Percentiles rank a stretch among this genome's conserved stretches.
Conservation (phyloP, 129 eudicot species). For the Pseudognaphalium luteoalbum region DNA sequence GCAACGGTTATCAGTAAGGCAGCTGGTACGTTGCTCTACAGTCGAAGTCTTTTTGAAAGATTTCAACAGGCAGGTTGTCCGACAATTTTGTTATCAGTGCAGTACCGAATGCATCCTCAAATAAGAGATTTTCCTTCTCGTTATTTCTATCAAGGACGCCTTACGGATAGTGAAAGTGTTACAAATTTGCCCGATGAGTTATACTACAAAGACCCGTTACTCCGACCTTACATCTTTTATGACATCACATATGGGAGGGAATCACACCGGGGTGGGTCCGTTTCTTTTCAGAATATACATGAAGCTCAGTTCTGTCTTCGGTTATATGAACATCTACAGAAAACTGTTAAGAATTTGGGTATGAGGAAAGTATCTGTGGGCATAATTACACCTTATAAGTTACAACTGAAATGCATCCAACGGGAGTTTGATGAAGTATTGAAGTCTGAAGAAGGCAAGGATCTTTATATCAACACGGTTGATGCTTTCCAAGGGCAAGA, state of each 20-base stretch:
- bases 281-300: slow-evolving; percentile 81
- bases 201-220: slow-evolving; percentile 76
- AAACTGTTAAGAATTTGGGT: slow-evolving; percentile 48
- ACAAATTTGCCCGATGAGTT: slow-evolving; percentile 64
- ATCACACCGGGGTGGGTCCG: slow-evolving; percentile 92
- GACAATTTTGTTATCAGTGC: slow-evolving; percentile 85
- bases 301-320: slow-evolving; percentile 91
- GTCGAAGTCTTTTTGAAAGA: slow-evolving; percentile 92
- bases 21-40: slow-evolving; percentile 85
- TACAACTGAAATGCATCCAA: slow-evolving; percentile 88
- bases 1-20: slow-evolving; percentile 99
- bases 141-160: slow-evolving; percentile 86
- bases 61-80: slow-evolving; percentile 99
- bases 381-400: slow-evolving; percentile 89
- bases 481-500: slow-evolving; percentile 99
- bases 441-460: slow-evolving; percentile 78
- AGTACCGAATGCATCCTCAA: slow-evolving; percentile 97
- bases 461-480: slow-evolving; percentile 84
- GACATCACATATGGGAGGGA: slow-evolving; percentile 90
- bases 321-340: slow-evolving; percentile 80
- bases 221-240: slow-evolving; percentile 79
- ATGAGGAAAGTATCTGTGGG: slow-evolving; percentile 79
- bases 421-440: slow-evolving; percentile 82
- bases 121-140: slow-evolving; percentile 93
- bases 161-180: slow-evolving; percentile 89